Evolutionary conservation across 225 moss, liverwort and hornwort species (phyloP).

Genomic region (Marchantia paleacea): DNA sequence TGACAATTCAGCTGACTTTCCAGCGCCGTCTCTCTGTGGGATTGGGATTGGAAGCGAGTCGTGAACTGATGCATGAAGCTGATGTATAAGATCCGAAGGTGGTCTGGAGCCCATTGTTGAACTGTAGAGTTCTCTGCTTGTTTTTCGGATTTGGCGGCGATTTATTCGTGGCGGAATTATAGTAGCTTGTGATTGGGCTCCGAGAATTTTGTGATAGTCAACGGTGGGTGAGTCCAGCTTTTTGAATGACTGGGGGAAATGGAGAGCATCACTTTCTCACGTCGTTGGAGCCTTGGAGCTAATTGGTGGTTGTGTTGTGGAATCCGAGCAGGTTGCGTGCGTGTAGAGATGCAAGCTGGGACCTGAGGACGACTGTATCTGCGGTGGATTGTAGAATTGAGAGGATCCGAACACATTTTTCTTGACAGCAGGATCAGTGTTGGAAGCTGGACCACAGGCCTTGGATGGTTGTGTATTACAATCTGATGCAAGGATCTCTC

Average conservation of each 20-base stretch:
- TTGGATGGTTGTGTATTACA: background rate
- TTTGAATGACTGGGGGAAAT: background rate
- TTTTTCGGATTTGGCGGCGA: background rate
- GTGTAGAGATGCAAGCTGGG: background rate
- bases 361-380: background rate
- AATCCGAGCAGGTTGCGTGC: background rate
- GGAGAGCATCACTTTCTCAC: background rate
- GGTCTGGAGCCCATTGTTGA: background rate
- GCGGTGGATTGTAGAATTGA: background rate
- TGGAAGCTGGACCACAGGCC: background rate
- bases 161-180: background rate
- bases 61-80: background rate
- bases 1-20: background rate
- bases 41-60: background rate
- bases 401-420: background rate
- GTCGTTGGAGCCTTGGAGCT: background rate
- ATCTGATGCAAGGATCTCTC: slow-evolving; percentile 32
- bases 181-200: background rate
- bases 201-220: background rate
- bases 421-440: background rate
- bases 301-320: background rate
- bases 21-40: background rate
- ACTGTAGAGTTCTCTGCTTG: background rate
- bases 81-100: background rate
- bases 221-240: background rate